These are phyloP conservation scores for Castanospermum australe DNA, from an alignment of 306 rosid species.

Conservation along the genomic window DNA sequence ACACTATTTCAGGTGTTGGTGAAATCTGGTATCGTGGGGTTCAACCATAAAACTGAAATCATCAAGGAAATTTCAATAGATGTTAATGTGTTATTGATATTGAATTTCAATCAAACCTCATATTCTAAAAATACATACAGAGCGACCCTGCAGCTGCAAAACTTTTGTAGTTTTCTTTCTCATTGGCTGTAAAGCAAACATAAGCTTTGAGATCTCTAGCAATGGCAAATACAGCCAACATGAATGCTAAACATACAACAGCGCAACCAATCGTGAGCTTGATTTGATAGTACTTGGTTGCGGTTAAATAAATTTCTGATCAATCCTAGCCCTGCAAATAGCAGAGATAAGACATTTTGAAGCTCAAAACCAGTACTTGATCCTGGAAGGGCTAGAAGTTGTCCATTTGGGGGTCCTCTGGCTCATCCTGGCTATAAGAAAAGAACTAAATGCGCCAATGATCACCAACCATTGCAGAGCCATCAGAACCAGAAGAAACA, in stretches of 20 bases:
- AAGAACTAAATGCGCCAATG: slow-evolving; percentile 12
- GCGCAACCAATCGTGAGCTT: slow-evolving; percentile 65
- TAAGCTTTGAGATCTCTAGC: slow-evolving; percentile 50
- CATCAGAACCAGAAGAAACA: slow-evolving; percentile 50
- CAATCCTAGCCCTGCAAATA: slow-evolving; percentile 45
- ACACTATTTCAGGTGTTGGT: slow-evolving; percentile 20
- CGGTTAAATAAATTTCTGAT: slow-evolving; percentile 52
- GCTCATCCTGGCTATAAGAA: slow-evolving; percentile 46
- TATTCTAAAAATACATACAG: slow-evolving; percentile 81
- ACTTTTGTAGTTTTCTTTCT: slow-evolving; percentile 50
- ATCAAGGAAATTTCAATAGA: slow-evolving; percentile 41
- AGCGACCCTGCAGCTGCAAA: slow-evolving; percentile 72
- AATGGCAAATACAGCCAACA: slow-evolving; percentile 56
- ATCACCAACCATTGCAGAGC: slow-evolving; percentile 39
- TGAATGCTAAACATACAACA: slow-evolving; percentile 68
- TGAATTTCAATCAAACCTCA: slow-evolving; percentile 80
- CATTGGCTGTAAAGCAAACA: slow-evolving; percentile 51
- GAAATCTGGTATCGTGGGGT: slow-evolving; percentile 21
- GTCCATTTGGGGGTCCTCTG: slow-evolving; percentile 45
- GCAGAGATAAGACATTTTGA: slow-evolving; percentile 43
- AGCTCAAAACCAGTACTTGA: slow-evolving; percentile 42
- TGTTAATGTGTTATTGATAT: slow-evolving; percentile 84
- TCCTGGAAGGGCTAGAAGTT: slow-evolving; percentile 36
- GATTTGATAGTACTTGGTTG: slow-evolving; percentile 48
- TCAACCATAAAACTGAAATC: slow-evolving; percentile 27